Evolutionary conservation across 2,329 filamentous ascomycete genomes (phyloP).

Genomic region (Cladorrhinum sp.): DNA sequence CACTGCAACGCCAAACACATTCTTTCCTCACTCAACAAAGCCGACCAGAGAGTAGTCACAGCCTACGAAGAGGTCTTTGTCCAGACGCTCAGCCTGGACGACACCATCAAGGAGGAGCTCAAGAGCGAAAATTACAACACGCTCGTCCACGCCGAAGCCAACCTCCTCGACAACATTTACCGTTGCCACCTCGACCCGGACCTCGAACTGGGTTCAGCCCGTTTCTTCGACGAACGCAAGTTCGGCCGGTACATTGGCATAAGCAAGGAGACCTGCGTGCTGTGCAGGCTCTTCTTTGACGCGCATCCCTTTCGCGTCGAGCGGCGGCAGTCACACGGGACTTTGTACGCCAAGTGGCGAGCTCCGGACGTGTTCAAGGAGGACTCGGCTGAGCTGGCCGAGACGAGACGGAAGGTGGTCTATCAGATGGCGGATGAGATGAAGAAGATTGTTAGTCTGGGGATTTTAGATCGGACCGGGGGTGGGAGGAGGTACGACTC

Average conservation of each 20-base stretch:
- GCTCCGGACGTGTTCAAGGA: constrained; percentile 32
- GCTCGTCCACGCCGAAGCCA: constrained; percentile 37
- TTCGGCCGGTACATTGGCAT: constrained; percentile 37
- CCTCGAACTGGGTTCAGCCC: neutral
- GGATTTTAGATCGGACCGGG: constrained; percentile 6
- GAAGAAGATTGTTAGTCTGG: neutral
- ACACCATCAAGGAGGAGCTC: constrained; percentile 3
- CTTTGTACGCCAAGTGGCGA: constrained; percentile 40
- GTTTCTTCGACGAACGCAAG: constrained; percentile 33
- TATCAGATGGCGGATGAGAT: constrained; percentile 19
- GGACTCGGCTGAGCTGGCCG: neutral
- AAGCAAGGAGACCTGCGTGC: constrained; percentile 41
- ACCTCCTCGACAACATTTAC: constrained; percentile 30
- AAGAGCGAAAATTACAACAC: constrained; percentile 23
- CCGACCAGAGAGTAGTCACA: neutral
- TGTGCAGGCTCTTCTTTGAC: constrained; percentile 39
- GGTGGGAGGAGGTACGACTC: constrained; percentile 19
- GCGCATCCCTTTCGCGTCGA: constrained; percentile 27
- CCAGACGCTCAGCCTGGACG: constrained; percentile 7
- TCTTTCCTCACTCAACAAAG: constrained; percentile 13
- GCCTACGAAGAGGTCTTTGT: constrained; percentile 1
- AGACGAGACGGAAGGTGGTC: constrained; percentile 9
- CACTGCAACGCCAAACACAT: constrained; percentile 21
- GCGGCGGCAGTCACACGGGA: constrained; percentile 34
- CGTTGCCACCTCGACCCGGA: constrained; percentile 8